Evolutionary conservation across 2,329 filamentous ascomycete species (phyloP), one percentile per base, ranked within the genome.

Genomic region (Stachybotrys chartarum): DNA sequence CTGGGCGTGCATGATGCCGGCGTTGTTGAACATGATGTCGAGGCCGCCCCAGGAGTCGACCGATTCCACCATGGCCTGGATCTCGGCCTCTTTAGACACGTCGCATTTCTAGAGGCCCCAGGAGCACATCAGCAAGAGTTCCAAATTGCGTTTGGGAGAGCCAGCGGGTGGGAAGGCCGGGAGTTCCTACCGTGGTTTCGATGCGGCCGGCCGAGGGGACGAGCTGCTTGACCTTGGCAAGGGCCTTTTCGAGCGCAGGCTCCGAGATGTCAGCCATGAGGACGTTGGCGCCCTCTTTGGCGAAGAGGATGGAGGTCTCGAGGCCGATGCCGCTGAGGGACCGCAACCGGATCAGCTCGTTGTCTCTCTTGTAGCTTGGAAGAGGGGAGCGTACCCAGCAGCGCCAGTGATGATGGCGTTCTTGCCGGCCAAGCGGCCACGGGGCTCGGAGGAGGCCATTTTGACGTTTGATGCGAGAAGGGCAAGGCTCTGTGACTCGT

Each of bases 11-110:
- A 97, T 97, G 72, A 97, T 97, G 55, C 92, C 92, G 30, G 92
- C 92, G 71, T 97, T 97, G 84, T 97, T 97, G 85, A 96, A 97
- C 65, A 96, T 90, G 68, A 96, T 79, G 70, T 97, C 92, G 3
- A 94, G 74, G 49, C 92, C 92, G 67, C 92, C 92, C 88, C 90
- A 95, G 56, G 82, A 69, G 72, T 97, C 92, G 56, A 93, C 75
- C 10, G 81, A 75, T 62, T 89, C 87, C 53, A 96, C 79, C 69
- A 88, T 84, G 55, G 85, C 83, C 66, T 91, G 76, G 35, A 97
- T 85, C 55, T 94, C 83, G 58, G 81, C 72, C 71, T 97, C 92
- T 66, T 91, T 92, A 70, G 90, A 91, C 54, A 97, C 92, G 68
- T 97, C 91, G 73, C 84, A 73, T 66, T 68, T 70, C 67, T 69